Conservation (phyloP, 2,329 filamentous ascomycete genomes). For the Blastomyces parvus region DNA sequence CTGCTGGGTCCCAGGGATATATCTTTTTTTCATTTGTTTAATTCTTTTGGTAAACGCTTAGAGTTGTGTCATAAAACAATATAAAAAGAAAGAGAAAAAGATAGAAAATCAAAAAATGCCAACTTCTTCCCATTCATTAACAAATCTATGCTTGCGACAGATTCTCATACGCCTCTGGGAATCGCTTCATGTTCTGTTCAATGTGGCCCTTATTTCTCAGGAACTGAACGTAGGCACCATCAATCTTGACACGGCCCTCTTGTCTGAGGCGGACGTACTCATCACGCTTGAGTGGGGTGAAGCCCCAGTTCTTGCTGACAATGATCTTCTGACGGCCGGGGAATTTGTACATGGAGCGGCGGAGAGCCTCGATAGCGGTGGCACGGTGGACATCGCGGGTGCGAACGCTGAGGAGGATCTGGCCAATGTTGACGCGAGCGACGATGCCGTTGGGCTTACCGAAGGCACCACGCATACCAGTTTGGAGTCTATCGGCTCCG, state of each 20-base stretch:
- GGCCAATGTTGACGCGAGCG: slow-evolving; percentile 99
- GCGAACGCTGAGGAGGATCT: slow-evolving; percentile 95
- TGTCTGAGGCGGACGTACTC: slow-evolving; percentile 96
- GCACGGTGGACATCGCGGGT: slow-evolving; percentile 92
- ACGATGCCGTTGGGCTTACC: slow-evolving; percentile 99
- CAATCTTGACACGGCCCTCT: slow-evolving; percentile 85
- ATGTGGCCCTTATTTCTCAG: slow-evolving; percentile 85
- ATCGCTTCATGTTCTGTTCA: slow-evolving; percentile 79
- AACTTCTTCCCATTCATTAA: slow-evolving; percentile 10
- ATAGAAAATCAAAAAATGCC: slow-evolving; percentile 2
- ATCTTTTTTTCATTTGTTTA: neutral
- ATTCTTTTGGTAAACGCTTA: neutral
- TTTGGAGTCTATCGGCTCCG: slow-evolving; percentile 99
- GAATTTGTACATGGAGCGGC: slow-evolving; percentile 99
- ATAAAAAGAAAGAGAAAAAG: neutral
- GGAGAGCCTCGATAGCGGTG: slow-evolving; percentile 93
- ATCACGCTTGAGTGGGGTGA: slow-evolving; percentile 95
- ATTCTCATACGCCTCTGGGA: slow-evolving; percentile 71
- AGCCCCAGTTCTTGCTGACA: slow-evolving; percentile 99
- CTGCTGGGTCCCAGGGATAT: neutral
- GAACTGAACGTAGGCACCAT: slow-evolving; percentile 99
- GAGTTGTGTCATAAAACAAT: slow-evolving; percentile 6
- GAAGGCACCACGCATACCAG: slow-evolving; percentile 99
- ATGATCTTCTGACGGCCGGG: slow-evolving; percentile 99
- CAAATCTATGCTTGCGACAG: slow-evolving; percentile 36